Evolutionary conservation across 2,329 filamentous ascomycete species (phyloP), one percentile per base, ranked within the genome.

Genomic region (Raffaelea albimanens): DNA sequence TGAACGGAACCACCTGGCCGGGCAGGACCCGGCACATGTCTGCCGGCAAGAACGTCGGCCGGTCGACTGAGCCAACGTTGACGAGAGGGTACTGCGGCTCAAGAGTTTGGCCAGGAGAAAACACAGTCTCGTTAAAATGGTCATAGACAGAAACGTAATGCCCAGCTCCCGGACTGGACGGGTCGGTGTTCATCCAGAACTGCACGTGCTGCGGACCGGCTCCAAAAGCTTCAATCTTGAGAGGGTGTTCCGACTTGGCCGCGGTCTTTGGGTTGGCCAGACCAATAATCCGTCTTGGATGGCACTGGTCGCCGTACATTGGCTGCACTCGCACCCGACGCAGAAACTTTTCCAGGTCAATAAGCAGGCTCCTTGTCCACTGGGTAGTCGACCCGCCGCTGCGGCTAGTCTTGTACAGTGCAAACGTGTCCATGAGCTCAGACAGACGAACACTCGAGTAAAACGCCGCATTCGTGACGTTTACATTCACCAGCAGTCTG

Each of bases 11-110:
- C 0, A 68, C 62, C 57, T 85, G 80, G 1, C 79, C 80, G 5
- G 72, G 67, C 3, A 74, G 50, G 2, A 85, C 71, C 0, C 57
- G 46, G 57, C 78, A 83, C 4, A 78, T 67, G 55, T 85, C 72
- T 0, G 69, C 62, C 0, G 82, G 82, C 2, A 85, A 53, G 52
- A 82, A 83, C 4, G 65, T 68, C 0, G 80, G 77, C 16, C 73
- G 66, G 1, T 67, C 60, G 1, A 54, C 53, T 9, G 60, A 77
- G n/a, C 78, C 79, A 21, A 81, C 72, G 53, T 85, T 83, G 55
- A 85, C 57, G 2, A 81, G 72, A 0, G 78, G 73, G 10, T 69
- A 49, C 0, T 60, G 48, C 0, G 65, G 62, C 38, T 68, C 8
- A 5, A 38, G 34, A 7, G 18, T 5, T 10, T 16, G n/a, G 5